Percentiles rank a stretch among this genome's conserved stretches.
Conservation (phyloP, 1,139 yeast species). For the Citeromyces hawaiiensis region DNA sequence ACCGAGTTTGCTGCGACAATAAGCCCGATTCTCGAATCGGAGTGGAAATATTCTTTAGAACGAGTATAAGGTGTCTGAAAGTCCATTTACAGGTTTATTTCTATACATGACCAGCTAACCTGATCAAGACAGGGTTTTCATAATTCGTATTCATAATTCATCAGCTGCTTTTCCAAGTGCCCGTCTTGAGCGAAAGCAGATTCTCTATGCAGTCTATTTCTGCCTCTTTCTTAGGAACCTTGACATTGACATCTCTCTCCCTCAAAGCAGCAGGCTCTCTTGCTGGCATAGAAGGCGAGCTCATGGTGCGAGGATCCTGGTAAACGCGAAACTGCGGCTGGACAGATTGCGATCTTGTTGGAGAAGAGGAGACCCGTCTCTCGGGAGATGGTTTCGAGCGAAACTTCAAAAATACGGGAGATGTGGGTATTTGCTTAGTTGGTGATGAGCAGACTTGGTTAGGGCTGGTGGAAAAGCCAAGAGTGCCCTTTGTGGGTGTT, state of each 20-base stretch:
- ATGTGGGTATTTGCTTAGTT: neutral
- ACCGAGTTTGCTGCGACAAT: too few species aligned
- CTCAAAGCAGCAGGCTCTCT: slow-evolving; percentile 1
- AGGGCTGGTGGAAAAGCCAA: slow-evolving; percentile 1
- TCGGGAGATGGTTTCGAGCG: neutral
- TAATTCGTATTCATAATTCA: neutral
- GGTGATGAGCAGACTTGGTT: neutral
- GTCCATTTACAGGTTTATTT: neutral
- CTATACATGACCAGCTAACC: neutral
- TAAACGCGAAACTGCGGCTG: neutral
- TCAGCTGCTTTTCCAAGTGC: slow-evolving; percentile 18
- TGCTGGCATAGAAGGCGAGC: slow-evolving; percentile 4
- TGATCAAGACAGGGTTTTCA: neutral
- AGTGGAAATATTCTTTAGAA: too few species aligned
- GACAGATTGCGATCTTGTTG: neutral
- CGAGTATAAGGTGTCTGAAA: too few species aligned
- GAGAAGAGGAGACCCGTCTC: neutral
- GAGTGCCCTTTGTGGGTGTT: neutral
- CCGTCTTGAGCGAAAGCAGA: slow-evolving; percentile 28
- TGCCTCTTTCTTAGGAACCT: neutral
- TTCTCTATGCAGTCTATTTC: slow-evolving; percentile 23
- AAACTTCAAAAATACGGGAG: neutral
- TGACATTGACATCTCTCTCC: slow-evolving; percentile 3
- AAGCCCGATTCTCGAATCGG: too few species aligned
- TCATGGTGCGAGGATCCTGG: slow-evolving; percentile 1